phyloP scores from a whole-genome alignment of 805 yeast genomes.

The Barnettozyma sucrosica region DNA sequence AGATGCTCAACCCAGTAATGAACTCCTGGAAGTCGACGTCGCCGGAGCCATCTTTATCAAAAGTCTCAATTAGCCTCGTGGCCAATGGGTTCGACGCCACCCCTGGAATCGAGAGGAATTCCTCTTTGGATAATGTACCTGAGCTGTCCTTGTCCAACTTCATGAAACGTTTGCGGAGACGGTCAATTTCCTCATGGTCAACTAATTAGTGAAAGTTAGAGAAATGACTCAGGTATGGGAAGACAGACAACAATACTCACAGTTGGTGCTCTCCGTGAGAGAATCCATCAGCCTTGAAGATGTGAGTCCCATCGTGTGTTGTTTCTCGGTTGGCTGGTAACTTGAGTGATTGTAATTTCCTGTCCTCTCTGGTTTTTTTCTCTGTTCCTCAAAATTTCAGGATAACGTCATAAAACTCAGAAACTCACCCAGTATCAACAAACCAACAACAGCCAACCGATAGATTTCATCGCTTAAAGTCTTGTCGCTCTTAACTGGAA shows the following conservation, averaged over 20 bases:
- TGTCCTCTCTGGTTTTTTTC: background rate
- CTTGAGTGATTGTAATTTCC: background rate
- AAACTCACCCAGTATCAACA: background rate
- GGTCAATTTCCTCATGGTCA: conserved; percentile 85
- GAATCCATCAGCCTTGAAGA: conserved; percentile 60
- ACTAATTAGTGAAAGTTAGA: conserved; percentile 33
- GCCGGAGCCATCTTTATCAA: conserved; percentile 90
- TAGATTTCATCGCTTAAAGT: background rate
- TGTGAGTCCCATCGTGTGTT: conserved; percentile 42
- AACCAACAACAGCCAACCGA: background rate
- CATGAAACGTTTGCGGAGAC: conserved; percentile 89
- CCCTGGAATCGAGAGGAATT: conserved; percentile 89
- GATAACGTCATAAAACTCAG: background rate
- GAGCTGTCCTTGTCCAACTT: conserved; percentile 89
- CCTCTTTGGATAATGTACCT: conserved; percentile 87
- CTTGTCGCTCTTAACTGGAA: background rate
- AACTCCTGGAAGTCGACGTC: conserved; percentile 95
- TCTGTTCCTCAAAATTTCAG: background rate
- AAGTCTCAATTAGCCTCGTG: conserved; percentile 82
- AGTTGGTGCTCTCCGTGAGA: conserved; percentile 76
- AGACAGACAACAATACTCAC: conserved; percentile 29
- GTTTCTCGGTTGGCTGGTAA: background rate
- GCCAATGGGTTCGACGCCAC: conserved; percentile 89
- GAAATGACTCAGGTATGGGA: background rate
- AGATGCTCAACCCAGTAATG: conserved; percentile 78